phyloP scores from a whole-genome alignment of 768 basidiomycete genomes.

The Crucibulum laeve region DNA sequence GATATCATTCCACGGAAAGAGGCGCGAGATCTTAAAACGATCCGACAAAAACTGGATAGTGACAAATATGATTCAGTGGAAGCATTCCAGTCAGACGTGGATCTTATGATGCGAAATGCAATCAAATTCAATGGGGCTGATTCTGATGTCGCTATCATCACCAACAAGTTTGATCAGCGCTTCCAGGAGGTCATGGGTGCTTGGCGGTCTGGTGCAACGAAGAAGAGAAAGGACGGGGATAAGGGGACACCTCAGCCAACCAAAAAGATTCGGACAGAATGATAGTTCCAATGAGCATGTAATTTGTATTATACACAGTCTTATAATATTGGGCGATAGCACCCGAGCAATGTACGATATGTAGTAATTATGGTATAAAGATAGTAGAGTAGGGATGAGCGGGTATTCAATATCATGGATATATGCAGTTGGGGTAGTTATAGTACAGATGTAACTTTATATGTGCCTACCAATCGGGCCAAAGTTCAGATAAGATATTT shows the following conservation, averaged over 20 bases:
- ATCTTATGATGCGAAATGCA: conserved; percentile 87
- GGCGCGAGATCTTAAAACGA: conserved; percentile 81
- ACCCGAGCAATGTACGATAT: not conserved
- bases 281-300: conserved; percentile 13
- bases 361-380: conserved; percentile 22
- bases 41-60: conserved; percentile 72
- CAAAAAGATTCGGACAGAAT: conserved; percentile 67
- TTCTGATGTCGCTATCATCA: conserved; percentile 71
- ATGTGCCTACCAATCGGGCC: conserved; percentile 73
- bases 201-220: conserved; percentile 45
- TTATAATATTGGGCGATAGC: not conserved
- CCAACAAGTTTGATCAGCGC: conserved; percentile 45
- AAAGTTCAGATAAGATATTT: conserved; percentile 48
- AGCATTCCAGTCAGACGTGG: conserved; percentile 79
- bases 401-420: not conserved
- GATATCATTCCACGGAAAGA: conserved; percentile 81
- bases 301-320: not conserved
- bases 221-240: conserved; percentile 77
- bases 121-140: conserved; percentile 82
- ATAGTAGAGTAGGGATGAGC: too few species aligned
- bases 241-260: conserved; percentile 56
- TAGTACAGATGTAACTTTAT: conserved; percentile 1
- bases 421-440: not conserved
- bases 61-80: conserved; percentile 81
- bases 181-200: conserved; percentile 47